Evolutionary conservation across 495 filamentous ascomycete species (phyloP).

Genomic region (Peziza echinospora): DNA sequence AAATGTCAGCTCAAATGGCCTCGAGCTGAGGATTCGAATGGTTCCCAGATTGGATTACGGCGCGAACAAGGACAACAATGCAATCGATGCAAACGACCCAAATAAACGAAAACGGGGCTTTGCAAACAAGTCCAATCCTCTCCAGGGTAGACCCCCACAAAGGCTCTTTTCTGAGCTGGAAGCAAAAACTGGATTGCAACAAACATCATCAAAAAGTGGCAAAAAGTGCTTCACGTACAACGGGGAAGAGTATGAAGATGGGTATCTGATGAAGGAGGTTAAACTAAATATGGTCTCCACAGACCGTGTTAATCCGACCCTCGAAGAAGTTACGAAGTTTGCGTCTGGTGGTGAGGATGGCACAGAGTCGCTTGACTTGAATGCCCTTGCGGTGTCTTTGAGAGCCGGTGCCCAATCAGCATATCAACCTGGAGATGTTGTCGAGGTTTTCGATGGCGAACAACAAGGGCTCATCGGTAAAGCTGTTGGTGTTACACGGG

Average conservation of each 20-base stretch:
- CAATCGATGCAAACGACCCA: conserved; percentile 30
- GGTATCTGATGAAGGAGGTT: conserved; percentile 84
- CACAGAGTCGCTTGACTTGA: conserved; percentile 77
- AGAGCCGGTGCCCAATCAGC: conserved; percentile 57
- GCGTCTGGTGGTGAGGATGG: conserved; percentile 68
- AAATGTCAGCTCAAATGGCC: conserved; percentile 77
- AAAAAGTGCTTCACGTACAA: conserved; percentile 63
- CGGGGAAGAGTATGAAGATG: conserved; percentile 73
- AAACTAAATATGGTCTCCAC: conserved; percentile 65
- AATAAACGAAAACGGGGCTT: conserved; percentile 58
- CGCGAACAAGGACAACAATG: conserved; percentile 43
- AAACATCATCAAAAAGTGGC: conserved; percentile 21
- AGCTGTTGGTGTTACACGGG: conserved; percentile 64
- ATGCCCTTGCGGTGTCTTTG: conserved; percentile 64
- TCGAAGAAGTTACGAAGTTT: conserved; percentile 91
- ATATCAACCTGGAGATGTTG: conserved; percentile 77
- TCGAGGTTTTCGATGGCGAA: conserved; percentile 91
- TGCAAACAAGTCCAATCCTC: conserved; percentile 21
- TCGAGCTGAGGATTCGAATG: conserved; percentile 64
- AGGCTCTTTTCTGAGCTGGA: conserved; percentile 85
- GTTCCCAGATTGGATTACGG: conserved; percentile 90
- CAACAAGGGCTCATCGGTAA: conserved; percentile 77
- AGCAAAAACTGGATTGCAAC: conserved; percentile 39
- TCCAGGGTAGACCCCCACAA: conserved; percentile 53
- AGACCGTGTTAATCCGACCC: conserved; percentile 72